Evolutionary conservation across 371 early-diverging fungal species (phyloP).

Genomic region (Syncephalastrum sp.): DNA sequence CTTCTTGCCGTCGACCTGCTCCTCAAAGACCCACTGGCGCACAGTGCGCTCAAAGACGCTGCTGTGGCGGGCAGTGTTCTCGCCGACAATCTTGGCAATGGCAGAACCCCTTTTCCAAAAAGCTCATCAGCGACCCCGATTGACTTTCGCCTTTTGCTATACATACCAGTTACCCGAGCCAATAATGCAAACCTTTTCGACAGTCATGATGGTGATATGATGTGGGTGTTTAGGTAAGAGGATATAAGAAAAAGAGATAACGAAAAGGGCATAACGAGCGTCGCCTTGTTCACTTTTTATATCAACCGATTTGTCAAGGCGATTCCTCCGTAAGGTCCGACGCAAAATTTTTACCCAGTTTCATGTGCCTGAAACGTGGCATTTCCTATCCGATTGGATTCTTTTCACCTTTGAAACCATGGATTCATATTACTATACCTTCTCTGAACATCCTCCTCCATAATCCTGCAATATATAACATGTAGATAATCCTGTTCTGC

Average conservation of each 20-base stretch:
- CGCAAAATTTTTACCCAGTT: conserved; percentile 4
- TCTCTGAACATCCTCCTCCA: too few relatives aligned
- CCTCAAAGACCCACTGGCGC: conserved; percentile 97
- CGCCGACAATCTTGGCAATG: conserved; percentile 91
- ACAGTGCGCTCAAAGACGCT: conserved; percentile 78
- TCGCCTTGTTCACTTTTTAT: conserved; percentile 1
- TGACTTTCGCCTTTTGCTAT: too few relatives aligned
- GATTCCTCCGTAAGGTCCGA: neutral
- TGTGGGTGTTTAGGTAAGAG: neutral
- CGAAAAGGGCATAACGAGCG: neutral
- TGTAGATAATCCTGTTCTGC: neutral
- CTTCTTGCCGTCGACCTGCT: conserved; percentile 78
- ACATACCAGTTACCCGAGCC: conserved; percentile 93
- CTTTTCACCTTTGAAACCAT: neutral
- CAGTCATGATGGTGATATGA: conserved; percentile 17
- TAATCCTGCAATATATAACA: neutral
- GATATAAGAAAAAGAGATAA: conserved; percentile 6
- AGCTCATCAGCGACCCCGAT: neutral
- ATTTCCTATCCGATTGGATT: too few relatives aligned
- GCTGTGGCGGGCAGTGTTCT: conserved; percentile 69
- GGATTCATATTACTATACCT: too few relatives aligned
- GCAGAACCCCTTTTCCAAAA: conserved; percentile 83
- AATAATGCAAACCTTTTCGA: conserved; percentile 84
- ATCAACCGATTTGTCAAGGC: neutral
- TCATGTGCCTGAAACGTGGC: conserved; percentile 8